Evolutionary conservation across 78 protist species (phyloP).

Genomic region (Dictyostelium citrinum): DNA sequence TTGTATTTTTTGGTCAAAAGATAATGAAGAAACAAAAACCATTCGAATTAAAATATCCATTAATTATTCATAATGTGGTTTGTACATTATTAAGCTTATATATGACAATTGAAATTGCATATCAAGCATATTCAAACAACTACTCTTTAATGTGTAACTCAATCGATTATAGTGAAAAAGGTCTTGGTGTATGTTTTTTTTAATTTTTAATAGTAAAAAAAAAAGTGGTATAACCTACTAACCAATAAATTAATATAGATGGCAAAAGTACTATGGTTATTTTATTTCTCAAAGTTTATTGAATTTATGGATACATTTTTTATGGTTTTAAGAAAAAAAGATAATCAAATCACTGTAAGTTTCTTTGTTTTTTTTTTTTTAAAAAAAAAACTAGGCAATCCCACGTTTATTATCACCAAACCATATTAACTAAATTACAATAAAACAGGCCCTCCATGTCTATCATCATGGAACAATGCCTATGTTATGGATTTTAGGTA

Average conservation of each 20-base stretch:
- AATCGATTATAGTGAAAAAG: constrained; percentile 55
- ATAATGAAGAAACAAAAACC: constrained; percentile 49
- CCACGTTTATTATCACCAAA: too few relatives aligned
- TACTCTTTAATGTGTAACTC: constrained; percentile 59
- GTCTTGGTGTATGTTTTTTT: constrained; percentile 52
- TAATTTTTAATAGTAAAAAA: neutral
- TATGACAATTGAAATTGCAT: constrained; percentile 23
- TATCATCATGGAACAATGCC: constrained; percentile 76
- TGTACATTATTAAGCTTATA: constrained; percentile 32
- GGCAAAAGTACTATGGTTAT: constrained; percentile 74
- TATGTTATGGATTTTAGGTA: constrained; percentile 68
- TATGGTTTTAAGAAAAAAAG: constrained; percentile 34
- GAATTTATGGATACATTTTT: constrained; percentile 73
- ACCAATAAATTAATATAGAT: constrained; percentile 13
- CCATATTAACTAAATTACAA: too few relatives aligned
- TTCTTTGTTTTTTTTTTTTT: neutral
- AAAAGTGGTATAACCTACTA: too few relatives aligned
- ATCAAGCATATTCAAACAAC: constrained; percentile 38
- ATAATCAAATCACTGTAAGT: constrained; percentile 17
- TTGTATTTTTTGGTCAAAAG: constrained; percentile 35
- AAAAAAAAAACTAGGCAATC: too few relatives aligned
- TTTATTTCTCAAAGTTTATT: constrained; percentile 67
- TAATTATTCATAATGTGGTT: constrained; percentile 43
- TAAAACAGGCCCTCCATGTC: constrained; percentile 81
- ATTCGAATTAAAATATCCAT: constrained; percentile 52